These are phyloP conservation scores for Phytopythium mirpurense DNA, from an alignment of 352 stramenopile genomes.

Conservation along the genomic window DNA sequence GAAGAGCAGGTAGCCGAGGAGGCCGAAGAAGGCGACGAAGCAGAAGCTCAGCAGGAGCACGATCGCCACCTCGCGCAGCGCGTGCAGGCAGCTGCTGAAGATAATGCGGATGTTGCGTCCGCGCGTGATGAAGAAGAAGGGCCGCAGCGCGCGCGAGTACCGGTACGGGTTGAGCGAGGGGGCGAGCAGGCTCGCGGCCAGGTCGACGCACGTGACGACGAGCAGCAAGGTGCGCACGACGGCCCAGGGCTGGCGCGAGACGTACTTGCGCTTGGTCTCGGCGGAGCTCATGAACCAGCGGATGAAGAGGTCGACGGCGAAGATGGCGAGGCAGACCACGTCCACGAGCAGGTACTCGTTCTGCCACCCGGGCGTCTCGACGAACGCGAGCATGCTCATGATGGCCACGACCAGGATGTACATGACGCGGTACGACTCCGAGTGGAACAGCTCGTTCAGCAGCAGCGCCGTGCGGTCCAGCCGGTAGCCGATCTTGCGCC, in stretches of 20 bases:
- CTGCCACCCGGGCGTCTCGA: constrained; percentile 46
- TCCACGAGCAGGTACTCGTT: constrained; percentile 62
- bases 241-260: constrained; percentile 70
- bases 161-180: constrained; percentile 53
- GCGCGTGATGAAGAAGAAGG: constrained; percentile 78
- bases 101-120: constrained; percentile 82
- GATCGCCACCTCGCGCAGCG: constrained; percentile 64
- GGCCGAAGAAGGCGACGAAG: constrained; percentile 74
- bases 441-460: constrained; percentile 72
- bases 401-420: constrained; percentile 68
- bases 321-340: constrained; percentile 56
- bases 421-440: constrained; percentile 54
- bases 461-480: constrained; percentile 64
- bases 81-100: constrained; percentile 76
- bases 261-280: constrained; percentile 73
- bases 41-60: constrained; percentile 66
- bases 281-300: constrained; percentile 83
- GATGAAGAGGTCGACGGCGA: constrained; percentile 57
- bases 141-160: constrained; percentile 58
- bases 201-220: constrained; percentile 44
- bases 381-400: constrained; percentile 62
- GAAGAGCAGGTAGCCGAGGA: constrained; percentile 75
- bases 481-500: constrained; percentile 79
- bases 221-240: constrained; percentile 60
- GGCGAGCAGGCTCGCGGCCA: constrained; percentile 39